These are phyloP conservation scores for Xerocomellus intermedius DNA, from an alignment of 768 basidiomycete genomes.

Conservation along the genomic window DNA sequence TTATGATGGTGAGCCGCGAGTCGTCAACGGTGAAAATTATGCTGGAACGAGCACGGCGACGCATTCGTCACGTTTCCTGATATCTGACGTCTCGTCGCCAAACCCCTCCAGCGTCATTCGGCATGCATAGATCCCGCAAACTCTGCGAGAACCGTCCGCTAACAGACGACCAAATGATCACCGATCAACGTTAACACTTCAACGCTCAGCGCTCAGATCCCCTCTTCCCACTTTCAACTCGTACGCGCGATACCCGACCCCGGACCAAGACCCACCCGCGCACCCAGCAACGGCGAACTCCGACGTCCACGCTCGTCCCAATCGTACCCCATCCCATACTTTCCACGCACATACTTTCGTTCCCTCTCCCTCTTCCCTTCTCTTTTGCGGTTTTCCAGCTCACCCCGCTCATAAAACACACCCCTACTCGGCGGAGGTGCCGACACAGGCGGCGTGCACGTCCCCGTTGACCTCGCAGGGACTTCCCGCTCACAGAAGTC, in stretches of 20 bases:
- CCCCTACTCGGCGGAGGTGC: conserved; percentile 28
- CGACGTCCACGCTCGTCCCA: conserved; percentile 28
- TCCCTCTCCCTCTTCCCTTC: conserved; percentile 22
- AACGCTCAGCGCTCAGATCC: too few relatives aligned
- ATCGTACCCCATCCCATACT: conserved; percentile 38
- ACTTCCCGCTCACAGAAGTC: conserved; percentile 1
- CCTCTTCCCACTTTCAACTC: too few relatives aligned
- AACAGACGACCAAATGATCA: too few relatives aligned
- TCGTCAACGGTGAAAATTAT: too few relatives aligned
- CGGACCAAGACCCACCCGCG: conserved; percentile 8
- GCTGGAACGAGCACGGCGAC: too few relatives aligned
- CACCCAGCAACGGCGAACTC: conserved; percentile 25
- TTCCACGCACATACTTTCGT: conserved; percentile 34
- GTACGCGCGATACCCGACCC: neutral
- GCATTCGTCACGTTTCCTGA: too few relatives aligned
- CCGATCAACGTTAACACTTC: too few relatives aligned
- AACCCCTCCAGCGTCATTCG: too few relatives aligned
- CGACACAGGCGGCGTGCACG: conserved; percentile 21
- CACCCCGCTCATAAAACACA: conserved; percentile 33
- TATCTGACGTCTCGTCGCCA: too few relatives aligned
- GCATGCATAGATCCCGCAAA: too few relatives aligned
- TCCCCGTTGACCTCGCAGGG: conserved; percentile 8
- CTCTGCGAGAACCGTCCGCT: too few relatives aligned
- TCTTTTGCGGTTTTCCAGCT: neutral
- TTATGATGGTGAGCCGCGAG: too few relatives aligned